Conservation (phyloP, 345 rosid genomes). For the Eucalyptus pauciflora region DNA sequence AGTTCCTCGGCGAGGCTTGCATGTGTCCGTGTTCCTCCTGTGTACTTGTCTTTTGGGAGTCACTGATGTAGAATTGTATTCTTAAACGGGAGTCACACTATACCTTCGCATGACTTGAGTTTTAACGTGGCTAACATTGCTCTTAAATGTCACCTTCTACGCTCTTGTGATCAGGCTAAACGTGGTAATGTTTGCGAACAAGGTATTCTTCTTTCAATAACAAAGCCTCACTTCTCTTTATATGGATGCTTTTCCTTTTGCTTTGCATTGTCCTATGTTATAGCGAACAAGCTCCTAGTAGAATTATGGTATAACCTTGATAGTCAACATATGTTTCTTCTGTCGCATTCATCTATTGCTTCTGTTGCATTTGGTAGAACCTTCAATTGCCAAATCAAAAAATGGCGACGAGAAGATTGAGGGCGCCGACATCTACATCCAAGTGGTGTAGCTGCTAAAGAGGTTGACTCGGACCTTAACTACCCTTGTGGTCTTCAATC, state of each 20-base stretch:
- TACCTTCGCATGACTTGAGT: background rate
- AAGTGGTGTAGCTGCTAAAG: background rate
- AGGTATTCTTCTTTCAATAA: background rate
- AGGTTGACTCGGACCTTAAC: background rate
- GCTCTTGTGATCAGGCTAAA: too few species aligned
- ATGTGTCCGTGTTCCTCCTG: too few species aligned
- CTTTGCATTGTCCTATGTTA: background rate
- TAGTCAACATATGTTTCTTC: background rate
- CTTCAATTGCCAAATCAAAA: background rate
- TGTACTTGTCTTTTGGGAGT: too few species aligned
- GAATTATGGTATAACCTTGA: background rate
- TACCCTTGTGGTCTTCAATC: background rate
- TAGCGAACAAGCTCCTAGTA: background rate
- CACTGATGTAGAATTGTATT: too few species aligned
- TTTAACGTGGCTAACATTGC: too few species aligned
- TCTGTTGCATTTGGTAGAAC: background rate
- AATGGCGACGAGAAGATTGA: background rate
- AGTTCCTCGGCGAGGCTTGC: too few species aligned
- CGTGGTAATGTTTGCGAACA: fast-evolving
- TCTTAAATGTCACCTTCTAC: too few species aligned
- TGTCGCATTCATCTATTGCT: background rate
- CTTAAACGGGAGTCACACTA: too few species aligned
- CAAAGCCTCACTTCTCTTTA: background rate
- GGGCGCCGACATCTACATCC: background rate
- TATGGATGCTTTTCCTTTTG: background rate